phyloP scores from a whole-genome alignment of 192 early-diverging fungal species.

The Cetraspora pellucida region DNA sequence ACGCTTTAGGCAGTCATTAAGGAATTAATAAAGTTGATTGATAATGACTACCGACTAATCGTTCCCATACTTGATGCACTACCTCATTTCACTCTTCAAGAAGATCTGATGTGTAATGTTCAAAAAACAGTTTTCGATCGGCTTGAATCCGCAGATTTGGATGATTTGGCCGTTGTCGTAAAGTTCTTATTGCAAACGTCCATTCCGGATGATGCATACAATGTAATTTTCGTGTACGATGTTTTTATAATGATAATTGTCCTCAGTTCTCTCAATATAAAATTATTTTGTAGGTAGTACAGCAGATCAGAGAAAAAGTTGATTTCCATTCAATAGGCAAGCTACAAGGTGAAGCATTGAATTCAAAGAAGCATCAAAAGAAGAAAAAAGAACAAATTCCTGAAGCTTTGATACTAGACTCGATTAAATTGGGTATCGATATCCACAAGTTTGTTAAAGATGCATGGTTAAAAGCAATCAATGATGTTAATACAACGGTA shows the following conservation, averaged over 20 bases:
- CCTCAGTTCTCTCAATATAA: background rate
- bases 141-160: conserved; percentile 67
- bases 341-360: conserved; percentile 39
- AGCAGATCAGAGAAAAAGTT: conserved; percentile 59
- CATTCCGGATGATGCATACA: conserved; percentile 49
- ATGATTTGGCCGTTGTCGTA: conserved; percentile 71
- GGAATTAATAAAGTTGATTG: conserved; percentile 64
- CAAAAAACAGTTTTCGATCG: conserved; percentile 61
- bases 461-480: conserved; percentile 69
- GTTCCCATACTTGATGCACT: conserved; percentile 74
- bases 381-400: conserved; percentile 39
- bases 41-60: conserved; percentile 56
- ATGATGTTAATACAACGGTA: conserved; percentile 52
- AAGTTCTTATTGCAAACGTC: conserved; percentile 73
- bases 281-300: conserved; percentile 40
- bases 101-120: conserved; percentile 52
- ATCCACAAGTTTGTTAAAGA: conserved; percentile 70
- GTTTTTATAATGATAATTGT: background rate
- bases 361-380: conserved; percentile 15
- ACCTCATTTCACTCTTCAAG: conserved; percentile 62
- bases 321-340: conserved; percentile 66
- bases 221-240: conserved; percentile 28
- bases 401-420: conserved; percentile 61
- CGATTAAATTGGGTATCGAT: conserved; percentile 64
- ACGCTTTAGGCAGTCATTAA: conserved; percentile 50